Base-by-base conservation (phyloP, 2,329 filamentous ascomycete genomes). In the Coniochaeta hoffmannii region DNA sequence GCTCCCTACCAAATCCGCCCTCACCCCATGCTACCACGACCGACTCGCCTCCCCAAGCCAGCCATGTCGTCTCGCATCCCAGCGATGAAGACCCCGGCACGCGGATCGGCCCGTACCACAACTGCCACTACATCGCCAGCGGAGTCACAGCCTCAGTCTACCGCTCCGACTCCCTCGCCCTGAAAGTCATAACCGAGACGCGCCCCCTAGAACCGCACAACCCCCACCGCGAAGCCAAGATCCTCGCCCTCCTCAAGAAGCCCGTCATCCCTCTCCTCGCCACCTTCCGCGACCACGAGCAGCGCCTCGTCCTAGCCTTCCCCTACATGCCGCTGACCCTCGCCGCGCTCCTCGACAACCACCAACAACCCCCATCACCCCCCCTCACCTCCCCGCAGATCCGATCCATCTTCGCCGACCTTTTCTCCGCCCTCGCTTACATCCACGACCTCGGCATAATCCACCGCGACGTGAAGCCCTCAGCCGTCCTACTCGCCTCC, bases 401-500 rank as follows among this genome's bases (percentile, higher is more conserved):
- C 14, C 66, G 67, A 19, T 62, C 66, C 22, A 82, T 76, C 68
- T 94, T 78, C 71, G 72, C 57, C 11, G 85, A 92, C 61, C 66
- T 94, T 7, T 88, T 97, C 65, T 69, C 72, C 3, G 92, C 83
- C 4, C 78, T 99, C 2, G 73, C 73, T 1, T 79, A 88, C 62
- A 76, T 97, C 2, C 94, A 99, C 67, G 62, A 69, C 8, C 73
- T 83, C 24, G 87, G 84, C 8, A 91, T 99, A 56, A 87, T 99
- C 55, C 94, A 99, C 68, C 86, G 94, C 56, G 94, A 99, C 66
- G 76, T 99, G 66, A 99, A 99, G 66, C 94, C 94, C 0, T 91
- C 90, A 0, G 96, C 96, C 54, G 80, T 99, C 34, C 76, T 97
- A 9, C 78, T 96, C 49, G 74, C 79, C 41, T 83, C 86, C 0